Base-by-base conservation (phyloP, 495 filamentous ascomycete genomes). In the Penicillium canescens region DNA sequence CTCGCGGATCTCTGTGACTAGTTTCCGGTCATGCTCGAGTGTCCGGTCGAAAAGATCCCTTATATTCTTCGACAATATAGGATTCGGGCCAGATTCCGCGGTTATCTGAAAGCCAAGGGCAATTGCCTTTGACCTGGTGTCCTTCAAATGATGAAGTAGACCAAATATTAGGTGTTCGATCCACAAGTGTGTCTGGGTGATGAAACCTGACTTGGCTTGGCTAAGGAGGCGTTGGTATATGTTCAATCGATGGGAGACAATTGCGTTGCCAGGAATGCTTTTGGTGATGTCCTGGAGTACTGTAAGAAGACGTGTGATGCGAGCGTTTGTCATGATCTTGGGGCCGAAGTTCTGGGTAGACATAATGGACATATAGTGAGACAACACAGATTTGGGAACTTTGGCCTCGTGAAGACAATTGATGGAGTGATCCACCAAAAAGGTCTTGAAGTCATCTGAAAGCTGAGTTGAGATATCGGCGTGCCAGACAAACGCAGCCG, bases 381-480 rank as follows among this genome's bases (percentile, higher is more conserved):
- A 86, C 26, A 87, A 71, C 2, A 95, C 74, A 6, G 89, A 84
- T 57, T 98, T 98, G 0, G 92, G 83, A 13, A 80, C 75, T 38
- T 81, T 78, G 3, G 68, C 58, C 59, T 88, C 78, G 49, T 85
- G 75, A 45, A 96, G 80, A 24, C 80, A 81, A 33, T 77, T 76
- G 49, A 94, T 88, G 20, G 86, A 85, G 47, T 90, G 82, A 23
- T 97, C 91, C 42, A 96, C 70, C 26, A 96, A 76, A 63, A 90
- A 96, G 13, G 80, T 68, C 42, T 84, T 84, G 61, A 95, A 94
- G 3, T 92, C 90, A 38, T 88, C 83, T 4, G 87, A 78, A 20
- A 97, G 67, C 7, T 78, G 77, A 10, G 79, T 74, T 4, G 84
- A 81, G 26, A 94, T 78, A 4, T 79, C 77, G 5, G 81, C 76